Percentiles rank a stretch among this genome's conserved stretches.
These are phyloP conservation scores for Trichoderma citrinoviride DNA, from an alignment of 2,329 filamentous ascomycete species.

Conservation along the genomic window DNA sequence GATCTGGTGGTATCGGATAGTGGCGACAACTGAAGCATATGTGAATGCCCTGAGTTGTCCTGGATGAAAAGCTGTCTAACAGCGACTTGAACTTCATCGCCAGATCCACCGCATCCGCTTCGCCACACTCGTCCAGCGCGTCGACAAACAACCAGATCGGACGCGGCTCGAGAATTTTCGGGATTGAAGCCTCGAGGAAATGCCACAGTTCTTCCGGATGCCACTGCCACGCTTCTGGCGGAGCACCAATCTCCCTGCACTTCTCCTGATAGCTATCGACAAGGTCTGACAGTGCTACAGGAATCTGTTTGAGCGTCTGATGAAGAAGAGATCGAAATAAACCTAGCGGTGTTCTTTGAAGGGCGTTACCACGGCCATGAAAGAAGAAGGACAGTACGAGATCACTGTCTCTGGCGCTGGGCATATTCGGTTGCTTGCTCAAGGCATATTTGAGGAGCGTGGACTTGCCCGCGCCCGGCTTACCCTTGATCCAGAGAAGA, in stretches of 20 bases:
- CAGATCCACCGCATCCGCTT: constrained; percentile 27
- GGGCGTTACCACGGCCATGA: constrained; percentile 32
- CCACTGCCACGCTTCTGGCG: constrained; percentile 32
- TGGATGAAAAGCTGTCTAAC: constrained; percentile 20
- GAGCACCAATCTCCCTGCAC: constrained; percentile 14
- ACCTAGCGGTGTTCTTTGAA: constrained; percentile 36
- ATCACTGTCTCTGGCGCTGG: background rate
- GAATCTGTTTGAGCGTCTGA: constrained; percentile 32
- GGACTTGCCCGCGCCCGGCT: constrained; percentile 42
- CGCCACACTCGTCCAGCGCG: constrained; percentile 37
- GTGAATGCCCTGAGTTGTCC: background rate
- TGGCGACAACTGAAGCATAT: constrained; percentile 37
- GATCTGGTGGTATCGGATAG: constrained; percentile 29
- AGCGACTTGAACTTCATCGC: constrained; percentile 15
- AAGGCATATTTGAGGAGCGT: constrained; percentile 38
- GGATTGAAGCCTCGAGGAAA: constrained; percentile 27
- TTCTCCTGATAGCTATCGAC: constrained; percentile 22
- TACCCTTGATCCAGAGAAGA: constrained; percentile 41
- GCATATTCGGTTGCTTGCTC: constrained; percentile 24
- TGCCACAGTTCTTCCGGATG: constrained; percentile 25
- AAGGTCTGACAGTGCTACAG: constrained; percentile 26
- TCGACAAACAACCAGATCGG: constrained; percentile 35
- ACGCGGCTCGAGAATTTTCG: constrained; percentile 23
- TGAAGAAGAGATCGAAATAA: constrained; percentile 38
- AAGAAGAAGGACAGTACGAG: constrained; percentile 39